Conservation (phyloP, 2,329 filamentous ascomycete species). For the Keithomyces neogunnii region DNA sequence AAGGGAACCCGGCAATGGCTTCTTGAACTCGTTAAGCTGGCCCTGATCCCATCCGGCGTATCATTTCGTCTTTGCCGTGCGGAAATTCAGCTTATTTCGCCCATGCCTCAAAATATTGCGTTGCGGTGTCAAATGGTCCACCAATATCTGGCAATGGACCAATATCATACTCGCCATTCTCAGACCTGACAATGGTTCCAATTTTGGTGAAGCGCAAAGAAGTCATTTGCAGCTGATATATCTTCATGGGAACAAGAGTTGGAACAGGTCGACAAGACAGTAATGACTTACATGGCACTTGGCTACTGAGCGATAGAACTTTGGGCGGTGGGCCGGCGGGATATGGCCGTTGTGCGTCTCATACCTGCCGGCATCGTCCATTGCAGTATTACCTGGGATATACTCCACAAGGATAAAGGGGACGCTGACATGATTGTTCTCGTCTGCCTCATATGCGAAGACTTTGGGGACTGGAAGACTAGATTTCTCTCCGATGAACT, state of each 20-base stretch:
- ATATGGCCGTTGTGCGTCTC: constrained; percentile 13
- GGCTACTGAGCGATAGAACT: constrained; percentile 6
- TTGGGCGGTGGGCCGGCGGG: constrained; percentile 3
- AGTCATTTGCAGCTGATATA: background rate
- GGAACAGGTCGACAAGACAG: too few relatives aligned
- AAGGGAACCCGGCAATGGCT: background rate
- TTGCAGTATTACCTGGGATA: constrained; percentile 18
- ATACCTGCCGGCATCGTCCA: constrained; percentile 15
- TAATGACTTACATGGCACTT: background rate
- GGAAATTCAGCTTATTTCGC: background rate
- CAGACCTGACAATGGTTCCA: background rate
- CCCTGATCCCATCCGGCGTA: background rate
- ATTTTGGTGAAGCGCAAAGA: background rate
- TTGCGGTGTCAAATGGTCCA: background rate
- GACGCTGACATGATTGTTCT: constrained; percentile 14
- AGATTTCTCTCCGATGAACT: background rate
- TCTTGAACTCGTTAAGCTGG: background rate
- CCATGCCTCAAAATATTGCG: background rate
- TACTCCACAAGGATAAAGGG: constrained; percentile 23
- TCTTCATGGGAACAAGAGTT: too few relatives aligned
- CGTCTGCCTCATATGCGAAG: constrained; percentile 14
- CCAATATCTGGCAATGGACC: background rate
- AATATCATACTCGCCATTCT: background rate
- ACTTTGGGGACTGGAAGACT: constrained; percentile 15
- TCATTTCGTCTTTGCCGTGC: background rate